phyloP scores from a whole-genome alignment of 257 asterid genomes.

The Capsicum rhomboideum region DNA sequence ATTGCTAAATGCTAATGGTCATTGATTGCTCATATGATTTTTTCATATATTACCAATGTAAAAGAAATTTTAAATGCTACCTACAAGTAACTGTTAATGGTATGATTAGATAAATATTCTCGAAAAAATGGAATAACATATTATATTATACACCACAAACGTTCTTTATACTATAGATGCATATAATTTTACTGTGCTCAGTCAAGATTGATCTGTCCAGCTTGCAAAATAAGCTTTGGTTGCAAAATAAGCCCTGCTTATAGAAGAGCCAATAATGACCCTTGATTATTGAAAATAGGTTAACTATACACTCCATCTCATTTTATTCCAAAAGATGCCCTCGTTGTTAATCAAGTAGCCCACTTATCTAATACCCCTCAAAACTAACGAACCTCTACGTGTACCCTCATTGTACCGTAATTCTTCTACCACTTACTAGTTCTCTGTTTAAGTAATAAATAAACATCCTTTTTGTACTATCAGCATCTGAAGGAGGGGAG shows the following conservation, averaged over 20 bases:
- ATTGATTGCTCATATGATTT: no score
- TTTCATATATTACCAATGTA: no score
- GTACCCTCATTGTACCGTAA: neutral
- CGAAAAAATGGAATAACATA: neutral
- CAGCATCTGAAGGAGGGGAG: no score
- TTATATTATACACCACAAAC: neutral
- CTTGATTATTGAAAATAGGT: neutral
- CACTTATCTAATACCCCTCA: neutral
- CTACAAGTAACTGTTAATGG: neutral
- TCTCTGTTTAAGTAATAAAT: conserved; percentile 93
- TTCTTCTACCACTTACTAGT: conserved; percentile 38
- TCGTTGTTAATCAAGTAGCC: neutral
- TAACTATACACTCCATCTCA: neutral
- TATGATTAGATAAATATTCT: neutral
- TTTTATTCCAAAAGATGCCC: neutral
- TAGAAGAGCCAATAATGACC: neutral
- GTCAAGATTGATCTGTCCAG: neutral
- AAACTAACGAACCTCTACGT: neutral
- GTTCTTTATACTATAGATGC: neutral
- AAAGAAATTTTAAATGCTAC: neutral
- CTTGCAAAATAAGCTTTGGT: no score
- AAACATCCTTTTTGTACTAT: no score
- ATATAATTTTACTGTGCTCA: neutral
- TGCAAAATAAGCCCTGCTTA: neutral
- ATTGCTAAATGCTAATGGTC: no score